Base-by-base conservation (phyloP, 805 yeast genomes). In the Ascoidea asiatica region DNA sequence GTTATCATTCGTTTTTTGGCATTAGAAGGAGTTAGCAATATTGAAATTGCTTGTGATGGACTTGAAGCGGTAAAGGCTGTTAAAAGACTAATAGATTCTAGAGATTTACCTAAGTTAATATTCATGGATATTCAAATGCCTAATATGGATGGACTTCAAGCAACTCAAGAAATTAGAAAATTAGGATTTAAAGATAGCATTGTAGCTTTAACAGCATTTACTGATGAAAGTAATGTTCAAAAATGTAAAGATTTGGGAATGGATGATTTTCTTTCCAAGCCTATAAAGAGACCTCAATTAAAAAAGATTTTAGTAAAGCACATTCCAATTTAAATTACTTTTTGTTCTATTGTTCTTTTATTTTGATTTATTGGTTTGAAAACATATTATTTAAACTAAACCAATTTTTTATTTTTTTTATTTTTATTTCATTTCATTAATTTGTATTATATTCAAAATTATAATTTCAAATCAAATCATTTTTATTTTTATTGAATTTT, bases 71-170 rank as follows among this genome's bases (percentile, higher is more conserved):
- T 89, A 37, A 79, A 77, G 8, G 64, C 71, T 42, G 79, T 87
- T 2, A 68, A 73, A 48, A 69, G 68, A 33, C 64, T 22, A 7
- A 36, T 19, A 29, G 68, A 60, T 2, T 54, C 60, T 2, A 61
- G 61, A 15, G 65, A 65, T 7, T 54, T 58, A 15, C 87, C 70
- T 58, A 90, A 86, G 57, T 62, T 90, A 44, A 76, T 92, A 1
- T 85, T 90, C 57, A 90, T 90, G 98, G 98, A 90, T 61, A 94
- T 90, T 43, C 97, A 90, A 62, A 90, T 89, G 97, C 97, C 97
- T 4, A 80, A 77, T 54, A 70, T 88, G 52, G 97, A 90, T 58
- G 98, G 98, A 2, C 64, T 89, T 23, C 67, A 77, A 21, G 95
- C 97, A 0, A 88, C 97, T 0, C 75, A 67, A 48, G 68, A 73